A percentile compares a stretch with the other conserved stretches of the same genome.
Conservation (phyloP, 306 rosid species). For the Acmispon strigosus region DNA sequence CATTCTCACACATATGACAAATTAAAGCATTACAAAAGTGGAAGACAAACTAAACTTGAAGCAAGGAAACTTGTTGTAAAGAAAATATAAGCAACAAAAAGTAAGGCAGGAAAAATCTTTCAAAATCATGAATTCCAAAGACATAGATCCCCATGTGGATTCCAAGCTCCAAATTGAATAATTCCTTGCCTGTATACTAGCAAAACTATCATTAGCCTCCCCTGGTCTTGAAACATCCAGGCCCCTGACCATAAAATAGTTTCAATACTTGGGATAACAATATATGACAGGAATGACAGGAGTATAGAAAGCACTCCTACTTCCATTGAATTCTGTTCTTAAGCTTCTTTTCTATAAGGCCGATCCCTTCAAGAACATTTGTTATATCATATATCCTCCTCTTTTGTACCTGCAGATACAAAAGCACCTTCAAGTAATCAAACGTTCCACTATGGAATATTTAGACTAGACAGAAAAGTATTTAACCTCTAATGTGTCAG, state of each 20-base stretch:
- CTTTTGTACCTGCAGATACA: constrained; percentile 70
- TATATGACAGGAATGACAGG: not conserved
- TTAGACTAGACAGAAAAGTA: constrained; percentile 7
- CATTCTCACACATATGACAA: not conserved
- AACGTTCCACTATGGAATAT: constrained; percentile 17
- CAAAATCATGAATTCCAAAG: not conserved
- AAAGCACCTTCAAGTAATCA: constrained; percentile 19
- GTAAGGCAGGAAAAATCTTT: not conserved
- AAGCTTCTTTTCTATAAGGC: constrained; percentile 91
- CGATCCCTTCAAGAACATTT: constrained; percentile 93
- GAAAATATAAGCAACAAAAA: not conserved
- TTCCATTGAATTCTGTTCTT: constrained; percentile 97
- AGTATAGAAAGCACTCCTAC: constrained; percentile 40
- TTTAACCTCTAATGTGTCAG: constrained; percentile 80
- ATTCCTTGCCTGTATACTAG: constrained; percentile 63
- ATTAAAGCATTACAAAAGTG: not conserved
- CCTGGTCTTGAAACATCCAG: constrained; percentile 74
- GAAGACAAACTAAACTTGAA: not conserved
- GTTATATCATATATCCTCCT: constrained; percentile 94
- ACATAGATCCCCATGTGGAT: not conserved
- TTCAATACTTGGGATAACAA: constrained; percentile 10
- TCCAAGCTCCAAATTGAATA: constrained; percentile 11
- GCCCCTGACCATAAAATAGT: constrained; percentile 49
- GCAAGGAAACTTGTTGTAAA: not conserved
- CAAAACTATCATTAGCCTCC: constrained; percentile 53